phyloP scores from a whole-genome alignment of 164 flowering plant species.

The Echeveria elegans region DNA sequence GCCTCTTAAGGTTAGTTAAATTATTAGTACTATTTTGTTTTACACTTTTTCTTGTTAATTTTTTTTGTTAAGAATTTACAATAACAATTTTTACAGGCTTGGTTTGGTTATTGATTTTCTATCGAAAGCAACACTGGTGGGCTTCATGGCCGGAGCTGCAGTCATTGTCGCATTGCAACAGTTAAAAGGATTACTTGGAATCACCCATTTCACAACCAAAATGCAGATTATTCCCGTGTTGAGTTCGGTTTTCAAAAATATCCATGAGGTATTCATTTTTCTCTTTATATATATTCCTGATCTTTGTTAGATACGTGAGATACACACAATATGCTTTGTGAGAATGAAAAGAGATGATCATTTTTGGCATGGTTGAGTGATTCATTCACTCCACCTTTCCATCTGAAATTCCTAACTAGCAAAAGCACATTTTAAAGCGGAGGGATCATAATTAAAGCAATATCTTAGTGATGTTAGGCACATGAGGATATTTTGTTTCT shows the following conservation, averaged over 20 bases:
- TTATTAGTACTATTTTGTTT: too few relatives aligned
- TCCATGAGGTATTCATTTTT: conserved; percentile 30
- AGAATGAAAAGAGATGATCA: neutral
- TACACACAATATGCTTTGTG: neutral
- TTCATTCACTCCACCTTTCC: neutral
- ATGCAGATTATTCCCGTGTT: conserved; percentile 61
- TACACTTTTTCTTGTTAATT: neutral
- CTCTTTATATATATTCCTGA: neutral
- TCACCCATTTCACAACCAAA: conserved; percentile 51
- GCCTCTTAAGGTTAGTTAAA: conserved; percentile 53
- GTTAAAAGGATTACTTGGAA: conserved; percentile 66
- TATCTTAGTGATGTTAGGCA: neutral
- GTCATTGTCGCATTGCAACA: conserved; percentile 64
- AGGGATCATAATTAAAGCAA: neutral
- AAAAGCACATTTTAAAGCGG: neutral
- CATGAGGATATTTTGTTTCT: neutral
- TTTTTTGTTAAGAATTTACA: neutral
- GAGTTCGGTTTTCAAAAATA: conserved; percentile 43
- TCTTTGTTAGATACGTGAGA: neutral
- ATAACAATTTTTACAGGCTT: conserved; percentile 31
- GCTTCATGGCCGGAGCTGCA: conserved; percentile 82
- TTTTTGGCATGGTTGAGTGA: neutral
- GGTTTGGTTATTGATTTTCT: conserved; percentile 70
- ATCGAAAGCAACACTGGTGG: conserved; percentile 63
- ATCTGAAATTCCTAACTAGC: neutral